These are phyloP conservation scores for Dorcoceras hygrometricum DNA, from an alignment of 257 asterid genomes.

Conservation along the genomic window DNA sequence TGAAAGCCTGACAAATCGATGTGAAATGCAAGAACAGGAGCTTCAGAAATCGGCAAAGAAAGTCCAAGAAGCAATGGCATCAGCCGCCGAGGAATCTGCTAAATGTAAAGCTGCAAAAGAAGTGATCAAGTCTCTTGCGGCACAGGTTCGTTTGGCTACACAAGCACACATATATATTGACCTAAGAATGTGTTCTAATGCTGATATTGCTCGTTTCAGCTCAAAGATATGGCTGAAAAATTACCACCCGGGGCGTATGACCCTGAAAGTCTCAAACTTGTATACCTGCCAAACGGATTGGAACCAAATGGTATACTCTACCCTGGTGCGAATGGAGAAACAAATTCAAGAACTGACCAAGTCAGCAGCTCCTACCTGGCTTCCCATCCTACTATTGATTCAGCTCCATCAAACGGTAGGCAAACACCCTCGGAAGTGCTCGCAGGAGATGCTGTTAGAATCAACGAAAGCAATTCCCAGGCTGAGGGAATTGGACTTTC, in stretches of 20 bases:
- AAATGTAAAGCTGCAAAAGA: slow-evolving; percentile 96
- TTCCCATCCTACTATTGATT: too few species aligned
- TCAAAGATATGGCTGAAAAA: slow-evolving; percentile 92
- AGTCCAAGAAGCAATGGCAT: slow-evolving; percentile 75
- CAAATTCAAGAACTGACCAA: slow-evolving; percentile 43
- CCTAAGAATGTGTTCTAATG: not conserved
- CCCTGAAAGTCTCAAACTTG: slow-evolving; percentile 58
- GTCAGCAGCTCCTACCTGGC: slow-evolving; percentile 25
- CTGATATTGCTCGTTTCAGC: slow-evolving; percentile 42
- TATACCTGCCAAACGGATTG: slow-evolving; percentile 58
- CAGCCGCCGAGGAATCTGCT: slow-evolving; percentile 88
- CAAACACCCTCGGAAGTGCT: not conserved
- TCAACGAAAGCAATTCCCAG: not conserved
- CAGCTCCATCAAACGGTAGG: too few species aligned
- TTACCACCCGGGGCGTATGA: slow-evolving; percentile 86
- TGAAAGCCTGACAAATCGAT: slow-evolving; percentile 64
- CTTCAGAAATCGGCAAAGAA: slow-evolving; percentile 68
- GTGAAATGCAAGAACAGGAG: slow-evolving; percentile 78
- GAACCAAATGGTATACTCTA: slow-evolving; percentile 47
- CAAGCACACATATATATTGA: too few species aligned
- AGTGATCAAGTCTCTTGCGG: slow-evolving; percentile 83
- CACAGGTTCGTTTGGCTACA: slow-evolving; percentile 52
- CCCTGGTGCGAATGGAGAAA: slow-evolving; percentile 47
- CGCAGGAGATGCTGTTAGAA: not conserved
- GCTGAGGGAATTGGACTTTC: not conserved